Evolutionary conservation across 805 yeast genomes (phyloP).

Genomic region (Candida boleticola): DNA sequence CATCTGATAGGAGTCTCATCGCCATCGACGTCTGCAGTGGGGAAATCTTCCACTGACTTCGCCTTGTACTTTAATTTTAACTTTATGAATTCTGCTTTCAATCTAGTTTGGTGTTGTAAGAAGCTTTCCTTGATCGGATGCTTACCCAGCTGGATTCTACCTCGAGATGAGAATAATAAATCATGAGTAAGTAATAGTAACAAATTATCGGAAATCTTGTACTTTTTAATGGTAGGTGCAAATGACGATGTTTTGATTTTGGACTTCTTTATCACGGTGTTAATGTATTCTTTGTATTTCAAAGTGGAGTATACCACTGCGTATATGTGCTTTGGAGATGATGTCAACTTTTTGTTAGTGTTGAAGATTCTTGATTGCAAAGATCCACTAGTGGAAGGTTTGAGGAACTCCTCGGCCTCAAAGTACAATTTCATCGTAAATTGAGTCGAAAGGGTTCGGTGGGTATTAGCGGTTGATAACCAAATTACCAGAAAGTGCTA

Average conservation of each 20-base stretch:
- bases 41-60: slow-evolving; percentile 47
- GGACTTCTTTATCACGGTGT: slow-evolving; percentile 62
- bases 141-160: slow-evolving; percentile 86
- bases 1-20: slow-evolving; percentile 76
- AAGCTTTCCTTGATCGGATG: slow-evolving; percentile 82
- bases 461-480: too few relatives aligned
- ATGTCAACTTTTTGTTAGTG: slow-evolving; percentile 17
- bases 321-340: slow-evolving; percentile 78
- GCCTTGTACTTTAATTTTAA: slow-evolving; percentile 73
- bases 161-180: slow-evolving; percentile 66
- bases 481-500: too few relatives aligned
- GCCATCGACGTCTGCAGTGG: slow-evolving; percentile 44
- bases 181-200: slow-evolving; percentile 77
- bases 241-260: slow-evolving; percentile 56
- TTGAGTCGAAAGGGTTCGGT: too few relatives aligned
- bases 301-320: slow-evolving; percentile 81
- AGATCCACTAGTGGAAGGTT: slow-evolving; percentile 25
- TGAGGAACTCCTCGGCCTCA: slow-evolving; percentile 40
- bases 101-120: slow-evolving; percentile 72
- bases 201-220: slow-evolving; percentile 49
- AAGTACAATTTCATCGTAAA: slow-evolving; percentile 41
- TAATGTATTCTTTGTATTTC: slow-evolving; percentile 64
- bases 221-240: slow-evolving; percentile 28
- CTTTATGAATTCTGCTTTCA: slow-evolving; percentile 78
- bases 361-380: slow-evolving; percentile 39